phyloP scores from a whole-genome alignment of 306 rosid genomes.

The Trifolium subterraneum region DNA sequence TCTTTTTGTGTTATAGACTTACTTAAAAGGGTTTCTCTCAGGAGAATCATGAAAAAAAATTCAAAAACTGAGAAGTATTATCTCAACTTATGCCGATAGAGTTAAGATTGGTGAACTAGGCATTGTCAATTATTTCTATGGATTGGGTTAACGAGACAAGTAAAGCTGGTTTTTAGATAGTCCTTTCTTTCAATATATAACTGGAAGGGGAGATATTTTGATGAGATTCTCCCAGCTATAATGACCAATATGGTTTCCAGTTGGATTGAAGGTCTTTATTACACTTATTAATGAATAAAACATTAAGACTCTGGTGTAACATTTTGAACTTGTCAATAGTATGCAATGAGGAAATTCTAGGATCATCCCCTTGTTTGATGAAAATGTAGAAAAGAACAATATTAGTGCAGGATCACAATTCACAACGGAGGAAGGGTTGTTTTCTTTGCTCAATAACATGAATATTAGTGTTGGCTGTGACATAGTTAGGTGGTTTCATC shows the following conservation, averaged over 20 bases:
- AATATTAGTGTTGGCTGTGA: background rate
- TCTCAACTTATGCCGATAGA: background rate
- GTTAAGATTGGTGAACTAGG: background rate
- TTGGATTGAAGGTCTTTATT: background rate
- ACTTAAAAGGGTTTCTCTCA: background rate
- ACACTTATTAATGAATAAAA: conserved; percentile 25
- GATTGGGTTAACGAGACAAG: background rate
- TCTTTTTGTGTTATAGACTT: conserved; percentile 1
- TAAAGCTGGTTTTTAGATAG: background rate
- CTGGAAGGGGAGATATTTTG: background rate
- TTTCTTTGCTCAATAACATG: conserved; percentile 30
- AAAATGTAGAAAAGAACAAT: conserved; percentile 24
- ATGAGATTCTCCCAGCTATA: conserved; percentile 2
- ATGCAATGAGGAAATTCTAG: background rate
- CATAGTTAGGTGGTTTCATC: background rate
- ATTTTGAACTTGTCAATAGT: conserved; percentile 22
- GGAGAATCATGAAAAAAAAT: conserved; percentile 29
- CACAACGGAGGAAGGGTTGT: conserved; percentile 14
- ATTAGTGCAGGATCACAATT: conserved; percentile 17
- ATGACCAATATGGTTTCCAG: conserved; percentile 3
- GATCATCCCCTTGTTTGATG: conserved; percentile 30
- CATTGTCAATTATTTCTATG: background rate
- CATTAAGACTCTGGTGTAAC: conserved; percentile 23
- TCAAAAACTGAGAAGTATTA: background rate
- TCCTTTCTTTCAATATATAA: background rate